Evolutionary conservation across 768 basidiomycete genomes (phyloP).

Genomic region (Phaffia tasmanica): DNA sequence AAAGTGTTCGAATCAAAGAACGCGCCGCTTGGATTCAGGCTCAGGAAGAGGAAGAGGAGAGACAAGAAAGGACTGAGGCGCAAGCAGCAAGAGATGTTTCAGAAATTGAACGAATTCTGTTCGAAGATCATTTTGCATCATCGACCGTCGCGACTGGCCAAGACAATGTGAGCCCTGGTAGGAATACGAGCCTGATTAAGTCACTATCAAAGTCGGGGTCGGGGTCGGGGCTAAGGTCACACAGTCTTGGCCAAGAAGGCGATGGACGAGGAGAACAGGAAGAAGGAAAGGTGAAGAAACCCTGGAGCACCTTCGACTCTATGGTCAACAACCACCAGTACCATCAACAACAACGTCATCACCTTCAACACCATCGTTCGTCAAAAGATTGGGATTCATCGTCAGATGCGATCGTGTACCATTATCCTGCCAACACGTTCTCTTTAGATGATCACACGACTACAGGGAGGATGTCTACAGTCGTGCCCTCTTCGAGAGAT

Average conservation of each 20-base stretch:
- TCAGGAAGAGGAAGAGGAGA: conserved; percentile 5
- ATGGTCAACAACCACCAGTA: too few relatives aligned
- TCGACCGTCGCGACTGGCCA: background rate
- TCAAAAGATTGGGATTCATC: background rate
- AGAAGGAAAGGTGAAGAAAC: background rate
- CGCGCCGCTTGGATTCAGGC: conserved; percentile 1
- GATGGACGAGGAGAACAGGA: background rate
- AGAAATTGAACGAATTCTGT: background rate
- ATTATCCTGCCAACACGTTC: background rate
- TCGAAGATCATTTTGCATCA: background rate
- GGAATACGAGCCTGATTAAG: too few relatives aligned
- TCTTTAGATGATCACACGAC: background rate
- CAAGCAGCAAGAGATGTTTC: background rate
- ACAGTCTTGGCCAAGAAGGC: background rate
- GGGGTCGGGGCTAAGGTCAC: background rate
- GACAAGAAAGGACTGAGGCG: background rate
- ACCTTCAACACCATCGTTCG: too few relatives aligned
- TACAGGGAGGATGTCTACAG: too few relatives aligned
- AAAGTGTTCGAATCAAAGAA: conserved; percentile 8
- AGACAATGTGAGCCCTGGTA: too few relatives aligned
- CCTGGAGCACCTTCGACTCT: too few relatives aligned
- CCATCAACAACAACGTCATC: too few relatives aligned
- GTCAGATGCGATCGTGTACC: background rate
- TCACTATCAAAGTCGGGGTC: background rate
- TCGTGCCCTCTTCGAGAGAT: background rate